Evolutionary conservation across 805 yeast genomes (phyloP).

Genomic region (Pichia kluyveri): DNA sequence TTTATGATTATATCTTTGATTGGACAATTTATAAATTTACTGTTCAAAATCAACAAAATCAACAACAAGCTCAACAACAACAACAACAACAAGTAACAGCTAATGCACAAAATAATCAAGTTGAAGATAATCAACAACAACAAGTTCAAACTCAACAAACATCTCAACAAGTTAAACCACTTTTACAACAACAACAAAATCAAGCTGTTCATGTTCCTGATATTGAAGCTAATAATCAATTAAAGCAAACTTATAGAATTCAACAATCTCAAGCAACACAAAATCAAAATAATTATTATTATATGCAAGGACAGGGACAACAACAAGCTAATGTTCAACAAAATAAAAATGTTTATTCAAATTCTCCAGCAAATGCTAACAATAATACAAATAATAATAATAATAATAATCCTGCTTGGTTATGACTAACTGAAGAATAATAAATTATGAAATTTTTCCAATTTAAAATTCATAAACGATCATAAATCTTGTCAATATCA

Average conservation of each 20-base stretch:
- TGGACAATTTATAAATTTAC: conserved; percentile 88
- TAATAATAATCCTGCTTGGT: conserved; percentile 23
- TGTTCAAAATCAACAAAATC: conserved; percentile 40
- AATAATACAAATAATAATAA: conserved; percentile 5
- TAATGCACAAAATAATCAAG: no score
- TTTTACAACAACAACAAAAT: conserved; percentile 24
- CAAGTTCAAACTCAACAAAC: conserved; percentile 14
- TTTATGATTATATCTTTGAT: conserved; percentile 90
- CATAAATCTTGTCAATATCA: no score
- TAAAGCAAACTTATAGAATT: conserved; percentile 8
- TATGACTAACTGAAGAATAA: conserved; percentile 7
- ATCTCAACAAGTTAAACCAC: conserved; percentile 16
- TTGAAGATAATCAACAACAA: conserved; percentile 16
- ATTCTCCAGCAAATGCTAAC: conserved; percentile 13
- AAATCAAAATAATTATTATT: conserved; percentile 11
- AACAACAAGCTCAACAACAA: conserved; percentile 16
- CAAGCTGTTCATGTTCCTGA: conserved; percentile 26
- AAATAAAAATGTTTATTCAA: neutral
- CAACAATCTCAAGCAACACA: conserved; percentile 15
- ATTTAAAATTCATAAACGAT: no score
- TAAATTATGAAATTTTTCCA: neutral
- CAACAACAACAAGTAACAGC: conserved; percentile 6
- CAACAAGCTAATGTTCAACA: conserved; percentile 5
- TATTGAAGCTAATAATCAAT: conserved; percentile 13
- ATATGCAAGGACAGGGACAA: conserved; percentile 14